These are phyloP conservation scores for Forsythia viridissima DNA, from an alignment of 257 asterid species.

Conservation along the genomic window DNA sequence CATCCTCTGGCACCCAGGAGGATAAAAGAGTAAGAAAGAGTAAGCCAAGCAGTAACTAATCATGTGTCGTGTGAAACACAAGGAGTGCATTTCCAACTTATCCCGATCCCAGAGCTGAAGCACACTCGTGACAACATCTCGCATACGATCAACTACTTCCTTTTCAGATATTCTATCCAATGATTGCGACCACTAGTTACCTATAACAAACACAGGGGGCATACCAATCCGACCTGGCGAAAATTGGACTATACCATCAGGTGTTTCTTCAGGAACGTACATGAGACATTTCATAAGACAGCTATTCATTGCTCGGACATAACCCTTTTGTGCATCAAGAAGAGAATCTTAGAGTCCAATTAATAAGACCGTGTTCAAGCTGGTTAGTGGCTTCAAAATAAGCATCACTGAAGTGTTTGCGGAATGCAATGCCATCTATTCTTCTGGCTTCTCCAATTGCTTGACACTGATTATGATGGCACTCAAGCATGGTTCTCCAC, in stretches of 20 bases:
- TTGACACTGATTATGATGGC: conserved; percentile 79
- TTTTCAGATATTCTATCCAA: conserved; percentile 72
- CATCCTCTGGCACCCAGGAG: conserved; percentile 47
- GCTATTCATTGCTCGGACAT: conserved; percentile 62
- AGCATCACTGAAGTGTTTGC: conserved; percentile 65
- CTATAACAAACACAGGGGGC: conserved; percentile 76
- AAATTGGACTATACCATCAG: conserved; percentile 82
- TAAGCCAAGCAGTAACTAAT: no score
- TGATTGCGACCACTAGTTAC: conserved; percentile 87
- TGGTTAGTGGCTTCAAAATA: conserved; percentile 79
- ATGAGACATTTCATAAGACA: conserved; percentile 94
- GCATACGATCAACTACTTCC: conserved; percentile 78
- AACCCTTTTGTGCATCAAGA: conserved; percentile 74
- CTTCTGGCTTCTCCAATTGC: conserved; percentile 81
- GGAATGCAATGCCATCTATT: conserved; percentile 67
- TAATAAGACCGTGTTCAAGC: conserved; percentile 74
- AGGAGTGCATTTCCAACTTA: conserved; percentile 51
- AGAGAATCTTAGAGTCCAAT: conserved; percentile 82
- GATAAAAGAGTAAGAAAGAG: no score
- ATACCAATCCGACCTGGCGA: conserved; percentile 97
- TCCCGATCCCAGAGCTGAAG: conserved; percentile 81
- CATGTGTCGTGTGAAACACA: no score
- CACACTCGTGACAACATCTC: conserved; percentile 62
- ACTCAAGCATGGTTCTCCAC: conserved; percentile 93
- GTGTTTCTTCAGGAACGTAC: conserved; percentile 88